Base-by-base conservation (phyloP, 768 basidiomycete genomes). In the Termitomyces sp. region DNA sequence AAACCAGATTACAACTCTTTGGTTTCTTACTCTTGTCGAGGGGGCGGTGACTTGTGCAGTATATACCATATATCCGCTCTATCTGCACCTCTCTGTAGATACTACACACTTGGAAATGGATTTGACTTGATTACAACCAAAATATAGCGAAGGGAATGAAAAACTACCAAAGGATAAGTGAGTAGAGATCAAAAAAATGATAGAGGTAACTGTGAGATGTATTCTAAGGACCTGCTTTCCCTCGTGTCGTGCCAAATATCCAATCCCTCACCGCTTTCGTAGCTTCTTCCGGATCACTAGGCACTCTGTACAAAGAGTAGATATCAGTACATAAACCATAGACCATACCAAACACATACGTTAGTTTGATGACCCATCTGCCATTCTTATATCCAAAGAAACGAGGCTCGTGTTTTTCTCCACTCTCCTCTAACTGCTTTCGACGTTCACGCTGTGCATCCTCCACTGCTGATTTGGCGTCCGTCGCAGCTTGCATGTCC, bases 401-500 rank as follows among this genome's bases (percentile, higher is more conserved):
- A 60, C 88, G 78, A 44, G 91, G 83, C n/a, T 79, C 73, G 62
- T 89, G 86, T 48, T 72, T 73, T 59, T 82, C 76, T 5, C 90
- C 91, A 18, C 68, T 80, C 63, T 89, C 89, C 55, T 95, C 94
- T 57, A 89, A 77, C 66, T 74, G 73, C 64, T 79, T 83, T 36
- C 91, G 84, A 52, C 80, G 70, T 62, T 97, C 94, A 45, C 97
- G 79, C 72, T 98, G 95, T 23, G 85, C 85, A 59, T 96, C 94
- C 73, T 99, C 97, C 0, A 99, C 91, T 12, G 79, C 78, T 2
- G 83, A 82, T 77, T 99, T 99, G 45, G 93, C 91, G 25, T 81
- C 82, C 4, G 94, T 97, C 22, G 97, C 97, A 11, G 83, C 86
- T 62, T 95, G 92, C 93, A 98, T 96, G 68, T 99, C 94, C 65